Conservation (phyloP, 2,329 filamentous ascomycete genomes). For the Aureobasidium mangrovei region DNA sequence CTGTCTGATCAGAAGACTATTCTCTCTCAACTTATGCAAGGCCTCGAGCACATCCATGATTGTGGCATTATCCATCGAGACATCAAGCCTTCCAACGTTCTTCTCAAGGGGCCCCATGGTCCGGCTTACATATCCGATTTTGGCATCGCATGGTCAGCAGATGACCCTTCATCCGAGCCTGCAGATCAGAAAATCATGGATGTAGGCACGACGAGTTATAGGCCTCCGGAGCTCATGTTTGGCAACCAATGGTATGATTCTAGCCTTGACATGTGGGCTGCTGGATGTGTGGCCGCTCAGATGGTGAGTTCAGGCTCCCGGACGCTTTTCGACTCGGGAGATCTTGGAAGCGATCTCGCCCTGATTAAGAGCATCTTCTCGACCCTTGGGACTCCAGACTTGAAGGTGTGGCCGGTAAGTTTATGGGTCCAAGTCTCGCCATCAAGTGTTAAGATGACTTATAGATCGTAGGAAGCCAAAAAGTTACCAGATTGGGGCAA, state of each 20-base stretch:
- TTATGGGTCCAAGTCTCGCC: background rate
- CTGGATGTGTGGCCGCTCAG: slow-evolving; percentile 78
- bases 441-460: slow-evolving; percentile 13
- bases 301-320: slow-evolving; percentile 47
- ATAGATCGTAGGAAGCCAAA: slow-evolving; percentile 46
- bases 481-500: slow-evolving; percentile 80
- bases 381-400: slow-evolving; percentile 76
- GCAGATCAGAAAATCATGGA: slow-evolving; percentile 70
- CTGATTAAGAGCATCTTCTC: slow-evolving; percentile 89
- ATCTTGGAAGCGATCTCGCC: slow-evolving; percentile 84
- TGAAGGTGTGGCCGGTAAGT: slow-evolving; percentile 69
- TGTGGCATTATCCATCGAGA: slow-evolving; percentile 83
- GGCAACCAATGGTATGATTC: slow-evolving; percentile 65
- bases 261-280: slow-evolving; percentile 79
- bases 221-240: slow-evolving; percentile 84
- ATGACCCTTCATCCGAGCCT: slow-evolving; percentile 49
- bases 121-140: slow-evolving; percentile 84
- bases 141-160: slow-evolving; percentile 53
- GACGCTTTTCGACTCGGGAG: slow-evolving; percentile 75
- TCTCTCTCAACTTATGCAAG: slow-evolving; percentile 62
- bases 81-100: slow-evolving; percentile 82
- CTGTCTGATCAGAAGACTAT: slow-evolving; percentile 27
- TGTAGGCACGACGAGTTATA: slow-evolving; percentile 85
- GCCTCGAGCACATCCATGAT: slow-evolving; percentile 61
- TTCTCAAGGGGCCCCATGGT: slow-evolving; percentile 37